phyloP scores from a whole-genome alignment of 768 basidiomycete genomes.

The Psilocybe cubensis region DNA sequence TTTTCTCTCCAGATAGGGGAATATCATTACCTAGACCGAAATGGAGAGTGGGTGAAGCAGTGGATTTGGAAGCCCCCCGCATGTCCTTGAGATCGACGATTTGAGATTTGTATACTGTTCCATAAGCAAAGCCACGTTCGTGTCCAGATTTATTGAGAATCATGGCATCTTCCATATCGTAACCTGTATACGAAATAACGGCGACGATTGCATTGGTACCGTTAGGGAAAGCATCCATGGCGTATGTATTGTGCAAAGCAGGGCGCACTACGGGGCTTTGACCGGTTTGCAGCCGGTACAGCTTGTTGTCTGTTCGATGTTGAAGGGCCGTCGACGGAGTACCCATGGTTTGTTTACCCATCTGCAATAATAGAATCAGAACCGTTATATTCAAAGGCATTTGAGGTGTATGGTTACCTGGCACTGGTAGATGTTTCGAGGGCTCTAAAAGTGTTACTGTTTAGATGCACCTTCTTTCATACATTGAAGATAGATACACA shows the following conservation, averaged over 20 bases:
- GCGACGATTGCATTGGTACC: slow-evolving; percentile 98
- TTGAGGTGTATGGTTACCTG: slow-evolving; percentile 53
- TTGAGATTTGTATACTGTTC: slow-evolving; percentile 94
- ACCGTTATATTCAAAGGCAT: background rate
- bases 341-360: slow-evolving; percentile 99
- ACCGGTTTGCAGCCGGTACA: slow-evolving; percentile 93
- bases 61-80: slow-evolving; percentile 63
- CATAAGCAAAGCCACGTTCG: slow-evolving; percentile 96
- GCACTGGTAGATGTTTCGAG: slow-evolving; percentile 92
- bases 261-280: slow-evolving; percentile 97
- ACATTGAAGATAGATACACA: slow-evolving; percentile 28
- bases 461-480: background rate
- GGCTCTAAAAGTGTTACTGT: slow-evolving; percentile 54
- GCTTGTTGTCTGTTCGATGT: slow-evolving; percentile 97
- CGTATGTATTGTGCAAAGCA: slow-evolving; percentile 88
- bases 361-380: slow-evolving; percentile 49
- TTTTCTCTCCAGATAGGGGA: slow-evolving; percentile 46
- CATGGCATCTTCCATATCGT: slow-evolving; percentile 99
- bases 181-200: slow-evolving; percentile 99
- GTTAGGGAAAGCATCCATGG: slow-evolving; percentile 98
- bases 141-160: slow-evolving; percentile 99
- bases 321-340: slow-evolving; percentile 91
- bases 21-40: slow-evolving; percentile 89
- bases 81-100: slow-evolving; percentile 88
- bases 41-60: slow-evolving; percentile 71